These are phyloP conservation scores for Suillus hirtellus DNA, from an alignment of 768 basidiomycete species.

Conservation along the genomic window DNA sequence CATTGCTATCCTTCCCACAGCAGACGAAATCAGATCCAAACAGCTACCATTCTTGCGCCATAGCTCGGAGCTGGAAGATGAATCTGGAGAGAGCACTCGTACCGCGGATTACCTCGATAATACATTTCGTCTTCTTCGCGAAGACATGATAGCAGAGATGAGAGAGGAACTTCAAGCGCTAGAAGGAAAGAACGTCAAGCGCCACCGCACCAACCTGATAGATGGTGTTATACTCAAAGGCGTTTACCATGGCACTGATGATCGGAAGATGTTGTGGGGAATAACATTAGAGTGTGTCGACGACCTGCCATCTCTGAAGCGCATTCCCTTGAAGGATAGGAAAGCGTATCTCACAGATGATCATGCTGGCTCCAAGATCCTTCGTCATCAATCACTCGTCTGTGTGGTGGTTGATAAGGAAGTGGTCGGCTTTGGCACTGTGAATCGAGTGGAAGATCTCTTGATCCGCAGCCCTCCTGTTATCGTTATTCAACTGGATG, in stretches of 20 bases:
- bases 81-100: slow-evolving; percentile 34
- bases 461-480: slow-evolving; percentile 44
- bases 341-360: slow-evolving; percentile 37
- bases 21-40: slow-evolving; percentile 48
- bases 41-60: slow-evolving; percentile 48
- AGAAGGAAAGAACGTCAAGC: slow-evolving; percentile 36
- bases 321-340: slow-evolving; percentile 33
- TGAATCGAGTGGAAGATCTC: slow-evolving; percentile 52
- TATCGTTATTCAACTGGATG: slow-evolving; percentile 52
- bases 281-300: slow-evolving; percentile 35
- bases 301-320: slow-evolving; percentile 36
- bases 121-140: slow-evolving; percentile 57
- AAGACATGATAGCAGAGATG: slow-evolving; percentile 56
- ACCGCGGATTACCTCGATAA: slow-evolving; percentile 53
- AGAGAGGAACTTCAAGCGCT: slow-evolving; percentile 49
- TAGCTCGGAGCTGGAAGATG: slow-evolving; percentile 40
- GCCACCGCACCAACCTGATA: slow-evolving; percentile 36
- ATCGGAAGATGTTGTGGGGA: slow-evolving; percentile 35
- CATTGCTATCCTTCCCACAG: slow-evolving; percentile 58
- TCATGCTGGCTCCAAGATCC: slow-evolving; percentile 25
- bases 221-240: slow-evolving; percentile 37
- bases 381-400: slow-evolving; percentile 51
- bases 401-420: slow-evolving; percentile 48
- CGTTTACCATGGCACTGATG: slow-evolving; percentile 30
- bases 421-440: slow-evolving; percentile 50